Conservation (phyloP, 306 rosid species). For the Casuarina glauca region DNA sequence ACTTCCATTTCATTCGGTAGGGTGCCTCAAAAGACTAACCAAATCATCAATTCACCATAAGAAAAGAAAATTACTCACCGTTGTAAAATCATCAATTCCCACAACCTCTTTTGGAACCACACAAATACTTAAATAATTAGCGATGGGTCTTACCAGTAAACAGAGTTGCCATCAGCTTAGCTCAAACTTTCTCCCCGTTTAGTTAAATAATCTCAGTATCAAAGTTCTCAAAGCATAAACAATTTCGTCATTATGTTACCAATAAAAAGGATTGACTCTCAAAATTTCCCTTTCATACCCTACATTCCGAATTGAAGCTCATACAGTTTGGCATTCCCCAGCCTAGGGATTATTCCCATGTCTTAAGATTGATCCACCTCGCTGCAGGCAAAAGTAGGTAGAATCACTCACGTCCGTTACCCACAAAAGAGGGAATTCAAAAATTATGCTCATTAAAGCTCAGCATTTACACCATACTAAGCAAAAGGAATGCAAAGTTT, state of each 20-base stretch:
- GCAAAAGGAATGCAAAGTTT: not conserved
- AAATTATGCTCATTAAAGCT: not conserved
- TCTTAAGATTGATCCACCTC: not conserved
- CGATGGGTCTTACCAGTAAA: not conserved
- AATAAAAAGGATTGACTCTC: not conserved
- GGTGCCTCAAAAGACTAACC: no score
- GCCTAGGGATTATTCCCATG: not conserved
- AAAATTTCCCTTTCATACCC: not conserved
- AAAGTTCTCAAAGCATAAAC: no score
- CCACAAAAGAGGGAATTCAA: not conserved
- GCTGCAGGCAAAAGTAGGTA: not conserved
- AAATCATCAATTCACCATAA: not conserved
- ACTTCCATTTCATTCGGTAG: not conserved
- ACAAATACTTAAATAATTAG: not conserved
- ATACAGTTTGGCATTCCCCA: not conserved
- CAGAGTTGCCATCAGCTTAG: not conserved
- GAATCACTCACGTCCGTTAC: not conserved
- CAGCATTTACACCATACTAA: not conserved
- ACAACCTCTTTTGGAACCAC: not conserved
- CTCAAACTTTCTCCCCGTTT: no score
- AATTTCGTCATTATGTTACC: not conserved
- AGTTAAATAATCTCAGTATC: no score
- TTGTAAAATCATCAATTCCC: not conserved
- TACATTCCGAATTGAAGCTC: not conserved
- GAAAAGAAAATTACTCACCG: not conserved